phyloP scores from a whole-genome alignment of 345 rosid genomes.

The Eucalyptus sp. region DNA sequence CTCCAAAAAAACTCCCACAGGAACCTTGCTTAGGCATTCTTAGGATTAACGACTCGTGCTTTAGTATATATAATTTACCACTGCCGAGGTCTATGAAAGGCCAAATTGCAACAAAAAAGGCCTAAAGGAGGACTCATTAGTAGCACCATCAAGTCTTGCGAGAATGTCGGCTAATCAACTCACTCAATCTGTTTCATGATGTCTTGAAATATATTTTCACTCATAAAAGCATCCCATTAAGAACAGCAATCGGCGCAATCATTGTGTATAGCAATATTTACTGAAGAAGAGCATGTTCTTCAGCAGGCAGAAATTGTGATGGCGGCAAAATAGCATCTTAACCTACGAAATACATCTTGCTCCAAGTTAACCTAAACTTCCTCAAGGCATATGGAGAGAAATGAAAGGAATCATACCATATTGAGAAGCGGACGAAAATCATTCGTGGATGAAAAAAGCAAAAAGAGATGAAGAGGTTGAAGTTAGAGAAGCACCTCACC shows the following conservation, averaged over 20 bases:
- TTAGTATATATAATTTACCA: background rate
- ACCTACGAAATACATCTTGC: background rate
- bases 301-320: background rate
- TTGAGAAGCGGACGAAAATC: background rate
- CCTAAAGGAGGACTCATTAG: background rate
- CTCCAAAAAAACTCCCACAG: background rate
- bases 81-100: background rate
- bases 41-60: background rate
- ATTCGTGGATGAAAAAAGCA: background rate
- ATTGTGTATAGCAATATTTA: background rate
- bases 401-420: background rate
- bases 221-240: background rate
- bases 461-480: background rate
- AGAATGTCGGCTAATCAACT: background rate
- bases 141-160: background rate
- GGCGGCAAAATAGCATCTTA: background rate
- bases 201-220: background rate
- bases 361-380: background rate
- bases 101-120: background rate
- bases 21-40: background rate
- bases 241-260: background rate
- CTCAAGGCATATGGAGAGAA: background rate
- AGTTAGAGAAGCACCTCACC: slow-evolving; percentile 99
- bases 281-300: background rate
- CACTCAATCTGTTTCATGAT: background rate